Conservation (phyloP, 2,329 filamentous ascomycete species). For the Scedosporium aurantiacum region DNA sequence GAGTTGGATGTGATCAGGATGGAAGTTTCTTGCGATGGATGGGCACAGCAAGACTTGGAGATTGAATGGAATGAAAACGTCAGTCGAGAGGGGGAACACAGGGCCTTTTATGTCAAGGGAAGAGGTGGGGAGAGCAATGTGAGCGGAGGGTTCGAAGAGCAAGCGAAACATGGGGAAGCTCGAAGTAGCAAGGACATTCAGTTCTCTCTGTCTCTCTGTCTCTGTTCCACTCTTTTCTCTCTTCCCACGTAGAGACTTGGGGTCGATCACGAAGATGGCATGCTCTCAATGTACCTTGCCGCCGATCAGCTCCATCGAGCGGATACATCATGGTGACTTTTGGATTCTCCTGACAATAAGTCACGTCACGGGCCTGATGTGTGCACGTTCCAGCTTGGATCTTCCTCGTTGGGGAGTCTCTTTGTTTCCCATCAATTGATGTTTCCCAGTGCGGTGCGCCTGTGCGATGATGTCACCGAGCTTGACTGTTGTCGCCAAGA, state of each 20-base stretch:
- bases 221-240: neutral
- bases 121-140: neutral
- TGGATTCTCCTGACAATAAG: neutral
- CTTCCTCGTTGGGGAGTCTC: neutral
- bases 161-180: neutral
- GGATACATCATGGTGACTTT: conserved; percentile 7
- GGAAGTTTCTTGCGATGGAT: conserved; percentile 5
- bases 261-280: neutral
- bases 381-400: neutral
- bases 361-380: neutral
- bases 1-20: neutral
- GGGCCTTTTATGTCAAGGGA: neutral
- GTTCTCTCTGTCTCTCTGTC: neutral
- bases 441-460: neutral
- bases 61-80: neutral
- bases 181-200: neutral
- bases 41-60: neutral
- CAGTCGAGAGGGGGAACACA: conserved; percentile 1
- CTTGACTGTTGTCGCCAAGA: neutral
- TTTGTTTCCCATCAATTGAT: neutral
- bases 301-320: neutral
- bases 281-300: neutral
- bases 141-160: neutral
- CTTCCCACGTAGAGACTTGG: neutral
- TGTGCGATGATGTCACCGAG: neutral